Evolutionary conservation across 2,329 filamentous ascomycete species (phyloP), one percentile per base, ranked within the genome.

Genomic region (Aspergillus novofumigatus): DNA sequence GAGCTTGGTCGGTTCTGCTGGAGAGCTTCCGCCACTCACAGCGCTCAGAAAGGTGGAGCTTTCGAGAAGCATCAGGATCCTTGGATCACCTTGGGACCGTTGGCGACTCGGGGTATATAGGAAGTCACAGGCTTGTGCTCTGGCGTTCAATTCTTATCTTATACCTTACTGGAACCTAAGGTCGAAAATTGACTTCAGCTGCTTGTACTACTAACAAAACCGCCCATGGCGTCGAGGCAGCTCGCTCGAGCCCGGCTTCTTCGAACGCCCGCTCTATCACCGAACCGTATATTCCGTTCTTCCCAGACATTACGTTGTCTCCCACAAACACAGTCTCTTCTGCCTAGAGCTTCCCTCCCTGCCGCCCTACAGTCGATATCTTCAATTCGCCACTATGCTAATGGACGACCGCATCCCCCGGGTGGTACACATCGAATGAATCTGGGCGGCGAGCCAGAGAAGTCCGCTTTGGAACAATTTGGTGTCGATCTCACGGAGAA

Each of bases 371-470:
- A 58, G 28, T 49, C 69, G 0, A 32, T 62, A 26, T 45, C 50
- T 14, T 54, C 60, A 21, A 57, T 74, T 47, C 69, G 74, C 52
- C 67, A 69, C 57, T 79, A 86, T 79, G 88, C 89, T 67, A 81
- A 73, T 62, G 79, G 81, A 9, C 75, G 88, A 58, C 90, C 92
- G 60, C 91, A 94, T 63, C 92, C 92, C 1, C 92, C 93, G 0
- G 93, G 93, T 52, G 92, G 92, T 55, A 97, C 92, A 1, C 91
- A 97, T 76, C 89, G 89, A 62, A 97, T 97, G 92, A 87, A 97
- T 71, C 77, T 97, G 71, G 85, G 91, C 55, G 86, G 83, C 56
- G 89, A 85, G 64, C 78, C 79, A 5, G 83, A 97, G 74, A 96
- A 97, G 75, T 81, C 92, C 2, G 92, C 94, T 0, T 78, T 97